Evolutionary conservation across 768 basidiomycete genomes (phyloP).

Genomic region (Agaricus subrufescens): DNA sequence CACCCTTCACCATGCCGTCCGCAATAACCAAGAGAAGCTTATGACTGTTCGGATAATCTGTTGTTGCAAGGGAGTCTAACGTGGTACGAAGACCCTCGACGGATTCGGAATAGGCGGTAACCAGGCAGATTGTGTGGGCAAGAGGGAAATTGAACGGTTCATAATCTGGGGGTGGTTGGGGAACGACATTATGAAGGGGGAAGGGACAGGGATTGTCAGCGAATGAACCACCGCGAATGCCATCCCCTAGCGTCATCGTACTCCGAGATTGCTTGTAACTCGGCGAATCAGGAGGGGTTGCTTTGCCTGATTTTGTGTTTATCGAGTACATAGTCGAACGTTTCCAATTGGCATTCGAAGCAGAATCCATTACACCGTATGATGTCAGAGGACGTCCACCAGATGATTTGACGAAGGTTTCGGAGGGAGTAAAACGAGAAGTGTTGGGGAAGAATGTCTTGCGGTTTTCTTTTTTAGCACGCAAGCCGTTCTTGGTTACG

Average conservation of each 20-base stretch:
- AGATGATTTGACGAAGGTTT: slow-evolving; percentile 48
- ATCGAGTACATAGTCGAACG: slow-evolving; percentile 50
- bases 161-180: slow-evolving; percentile 86
- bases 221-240: slow-evolving; percentile 41
- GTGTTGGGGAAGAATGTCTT: slow-evolving; percentile 62
- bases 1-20: slow-evolving; percentile 98
- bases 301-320: slow-evolving; percentile 42
- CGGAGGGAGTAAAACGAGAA: slow-evolving; percentile 74
- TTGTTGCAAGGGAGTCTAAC: slow-evolving; percentile 96
- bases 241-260: slow-evolving; percentile 70
- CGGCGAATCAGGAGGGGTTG: slow-evolving; percentile 69
- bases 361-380: slow-evolving; percentile 62
- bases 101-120: slow-evolving; percentile 98
- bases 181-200: slow-evolving; percentile 86
- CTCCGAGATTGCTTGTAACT: slow-evolving; percentile 72
- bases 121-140: slow-evolving; percentile 89
- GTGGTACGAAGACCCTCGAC: slow-evolving; percentile 95
- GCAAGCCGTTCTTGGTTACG: slow-evolving; percentile 67
- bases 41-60: slow-evolving; percentile 97
- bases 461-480: slow-evolving; percentile 46
- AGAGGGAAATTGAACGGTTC: slow-evolving; percentile 97
- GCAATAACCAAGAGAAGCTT: slow-evolving; percentile 94
- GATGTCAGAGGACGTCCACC: slow-evolving; percentile 55
- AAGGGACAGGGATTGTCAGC: slow-evolving; percentile 82
- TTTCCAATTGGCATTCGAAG: slow-evolving; percentile 48